Evolutionary conservation across 768 basidiomycete genomes (phyloP).

Genomic region (Leccinum longicurvipes): DNA sequence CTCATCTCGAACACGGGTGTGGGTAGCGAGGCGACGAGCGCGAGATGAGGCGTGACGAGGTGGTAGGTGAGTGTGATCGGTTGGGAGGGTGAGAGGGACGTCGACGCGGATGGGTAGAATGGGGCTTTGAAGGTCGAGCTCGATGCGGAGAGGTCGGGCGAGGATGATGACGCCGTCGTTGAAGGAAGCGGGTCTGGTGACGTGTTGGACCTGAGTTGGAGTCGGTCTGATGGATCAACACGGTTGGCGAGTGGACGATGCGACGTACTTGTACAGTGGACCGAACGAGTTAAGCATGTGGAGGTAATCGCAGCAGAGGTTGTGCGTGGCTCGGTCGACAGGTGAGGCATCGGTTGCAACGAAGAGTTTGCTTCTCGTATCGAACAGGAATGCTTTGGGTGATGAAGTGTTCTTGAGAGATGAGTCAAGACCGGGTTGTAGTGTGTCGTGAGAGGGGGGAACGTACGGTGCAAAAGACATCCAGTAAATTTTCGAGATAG

Average conservation of each 20-base stretch:
- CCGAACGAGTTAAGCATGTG: constrained; percentile 85
- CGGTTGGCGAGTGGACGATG: background rate
- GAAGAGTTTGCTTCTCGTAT: constrained; percentile 78
- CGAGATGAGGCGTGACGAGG: constrained; percentile 68
- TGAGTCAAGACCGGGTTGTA: background rate
- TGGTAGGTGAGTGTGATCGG: constrained; percentile 83
- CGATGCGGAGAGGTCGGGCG: background rate
- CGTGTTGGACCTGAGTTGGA: constrained; percentile 20
- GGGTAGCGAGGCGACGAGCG: constrained; percentile 69
- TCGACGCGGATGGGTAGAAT: constrained; percentile 69
- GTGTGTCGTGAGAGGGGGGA: background rate
- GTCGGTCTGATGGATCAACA: background rate
- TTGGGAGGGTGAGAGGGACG: constrained; percentile 52
- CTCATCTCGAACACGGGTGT: constrained; percentile 69
- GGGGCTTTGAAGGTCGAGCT: constrained; percentile 37
- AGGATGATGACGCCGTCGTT: background rate
- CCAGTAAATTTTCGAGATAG: constrained; percentile 82
- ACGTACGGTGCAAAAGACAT: constrained; percentile 76
- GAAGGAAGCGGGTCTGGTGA: constrained; percentile 3
- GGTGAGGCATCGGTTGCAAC: constrained; percentile 94
- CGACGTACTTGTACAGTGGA: constrained; percentile 72
- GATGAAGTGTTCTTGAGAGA: constrained; percentile 76
- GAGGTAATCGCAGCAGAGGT: constrained; percentile 88
- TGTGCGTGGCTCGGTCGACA: constrained; percentile 84
- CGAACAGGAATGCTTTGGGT: constrained; percentile 92